Base-by-base conservation (phyloP, 148 eudicot genomes). In the Rhododendron henanense region DNA sequence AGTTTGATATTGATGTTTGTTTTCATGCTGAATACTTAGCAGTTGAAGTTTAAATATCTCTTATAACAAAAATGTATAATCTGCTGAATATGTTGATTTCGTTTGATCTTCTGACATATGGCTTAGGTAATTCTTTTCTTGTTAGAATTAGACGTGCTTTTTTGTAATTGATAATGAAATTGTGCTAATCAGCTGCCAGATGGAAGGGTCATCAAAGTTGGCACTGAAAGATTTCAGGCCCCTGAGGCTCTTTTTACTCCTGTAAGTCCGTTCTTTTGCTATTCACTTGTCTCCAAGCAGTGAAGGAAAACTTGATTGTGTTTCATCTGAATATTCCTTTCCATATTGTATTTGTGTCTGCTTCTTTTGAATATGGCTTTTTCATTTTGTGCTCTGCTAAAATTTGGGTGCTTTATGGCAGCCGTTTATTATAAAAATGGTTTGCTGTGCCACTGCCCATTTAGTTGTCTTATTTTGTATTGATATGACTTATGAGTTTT, bases 201-300 rank as follows among this genome's bases (percentile, higher is more conserved):
- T 93, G 99, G 99, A 88, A 94, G 99, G 87, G 92, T 93, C 83
- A 92, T 97, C 83, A 97, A 97, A 93, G 99, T 97, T 88, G 99
- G 98, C 81, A 97, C 98, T 13, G 99, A 97, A 86, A 84, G 99
- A 80, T 97, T 97, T 90, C 99, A 97, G 91, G 99, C 99, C 83
- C 98, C 99, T 85, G 99, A 97, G 90, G 99, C 98, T 82, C 98
- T 97, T 48, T 97, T 97, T 90, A 94, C 98, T 85, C 99, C 99
- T 15, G 99, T 97, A 88, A 94, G 98, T 84, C 57, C 31, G 16
- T 51, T 44, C 39, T 55, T 15, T 55, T 35, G 37, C 50, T 57
- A 21, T 37, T 82, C 5, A 16, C 50, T 21, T 37, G 14, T 82
- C 48, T 82, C n/a, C 73, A 35, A 57, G 50, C 25, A 31, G 28